These are phyloP conservation scores for Penicillium sp. DNA, from an alignment of 2,329 filamentous ascomycete species.

Conservation along the genomic window DNA sequence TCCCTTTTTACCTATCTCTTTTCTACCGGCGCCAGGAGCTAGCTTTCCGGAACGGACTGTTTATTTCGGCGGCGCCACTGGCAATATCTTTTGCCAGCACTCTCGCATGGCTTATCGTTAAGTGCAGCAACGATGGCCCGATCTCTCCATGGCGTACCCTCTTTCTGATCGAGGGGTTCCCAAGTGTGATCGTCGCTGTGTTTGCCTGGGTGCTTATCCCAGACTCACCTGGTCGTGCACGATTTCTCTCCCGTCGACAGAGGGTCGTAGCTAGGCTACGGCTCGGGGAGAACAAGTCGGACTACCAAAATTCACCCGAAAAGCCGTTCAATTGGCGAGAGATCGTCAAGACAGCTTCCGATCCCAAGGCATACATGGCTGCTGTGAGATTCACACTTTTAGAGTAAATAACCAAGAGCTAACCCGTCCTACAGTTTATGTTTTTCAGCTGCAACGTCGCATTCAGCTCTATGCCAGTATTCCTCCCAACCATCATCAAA, in stretches of 20 bases:
- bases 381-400: conserved; percentile 45
- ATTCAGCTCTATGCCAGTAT: conserved; percentile 82
- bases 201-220: conserved; percentile 72
- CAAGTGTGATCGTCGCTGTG: conserved; percentile 69
- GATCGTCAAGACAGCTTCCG: conserved; percentile 55
- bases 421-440: conserved; percentile 51
- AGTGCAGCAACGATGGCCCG: conserved; percentile 59
- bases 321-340: conserved; percentile 52
- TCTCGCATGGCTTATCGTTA: conserved; percentile 71
- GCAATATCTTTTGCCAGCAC: conserved; percentile 68
- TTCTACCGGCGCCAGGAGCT: conserved; percentile 66
- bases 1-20: conserved; percentile 61
- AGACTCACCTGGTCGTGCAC: conserved; percentile 64
- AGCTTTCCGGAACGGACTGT: conserved; percentile 78
- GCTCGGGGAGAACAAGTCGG: conserved; percentile 52
- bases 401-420: neutral
- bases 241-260: conserved; percentile 60
- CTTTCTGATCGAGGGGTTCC: conserved; percentile 80
- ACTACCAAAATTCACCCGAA: conserved; percentile 28
- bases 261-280: conserved; percentile 67
- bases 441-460: conserved; percentile 85
- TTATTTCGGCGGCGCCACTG: conserved; percentile 68
- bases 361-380: conserved; percentile 69
- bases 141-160: conserved; percentile 81
- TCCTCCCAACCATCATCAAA: conserved; percentile 73